Evolutionary conservation across 441 rosid genomes (phyloP).

Genomic region (Eutrema salsugineum): DNA sequence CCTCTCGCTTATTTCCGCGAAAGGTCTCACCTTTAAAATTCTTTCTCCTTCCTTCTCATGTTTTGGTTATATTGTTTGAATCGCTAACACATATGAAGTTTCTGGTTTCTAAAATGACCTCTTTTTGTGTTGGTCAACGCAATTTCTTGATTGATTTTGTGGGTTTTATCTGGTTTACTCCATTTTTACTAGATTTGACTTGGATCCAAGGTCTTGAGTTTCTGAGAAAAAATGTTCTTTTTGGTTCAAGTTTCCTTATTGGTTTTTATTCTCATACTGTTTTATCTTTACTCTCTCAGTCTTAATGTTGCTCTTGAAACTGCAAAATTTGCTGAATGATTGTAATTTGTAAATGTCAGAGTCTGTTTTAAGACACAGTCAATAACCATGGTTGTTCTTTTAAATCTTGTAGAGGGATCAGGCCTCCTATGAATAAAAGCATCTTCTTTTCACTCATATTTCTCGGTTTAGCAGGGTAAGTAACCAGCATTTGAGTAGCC

Average conservation of each 20-base stretch:
- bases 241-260: background rate
- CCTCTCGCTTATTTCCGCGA: conserved; percentile 82
- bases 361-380: background rate
- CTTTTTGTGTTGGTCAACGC: background rate
- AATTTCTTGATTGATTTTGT: background rate
- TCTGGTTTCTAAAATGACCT: background rate
- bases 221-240: background rate
- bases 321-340: background rate
- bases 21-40: conserved; percentile 36
- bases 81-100: background rate
- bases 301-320: background rate
- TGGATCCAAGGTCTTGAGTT: background rate
- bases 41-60: background rate
- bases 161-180: background rate
- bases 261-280: background rate
- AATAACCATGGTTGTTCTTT: background rate
- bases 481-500: background rate
- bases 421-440: conserved; percentile 66
- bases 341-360: background rate
- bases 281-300: background rate
- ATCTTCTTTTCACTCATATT: conserved; percentile 67
- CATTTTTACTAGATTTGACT: background rate
- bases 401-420: conserved; percentile 52
- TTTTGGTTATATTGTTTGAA: background rate
- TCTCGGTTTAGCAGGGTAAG: conserved; percentile 89